Conservation (phyloP, 768 basidiomycete genomes). For the Pleurotus platypus region DNA sequence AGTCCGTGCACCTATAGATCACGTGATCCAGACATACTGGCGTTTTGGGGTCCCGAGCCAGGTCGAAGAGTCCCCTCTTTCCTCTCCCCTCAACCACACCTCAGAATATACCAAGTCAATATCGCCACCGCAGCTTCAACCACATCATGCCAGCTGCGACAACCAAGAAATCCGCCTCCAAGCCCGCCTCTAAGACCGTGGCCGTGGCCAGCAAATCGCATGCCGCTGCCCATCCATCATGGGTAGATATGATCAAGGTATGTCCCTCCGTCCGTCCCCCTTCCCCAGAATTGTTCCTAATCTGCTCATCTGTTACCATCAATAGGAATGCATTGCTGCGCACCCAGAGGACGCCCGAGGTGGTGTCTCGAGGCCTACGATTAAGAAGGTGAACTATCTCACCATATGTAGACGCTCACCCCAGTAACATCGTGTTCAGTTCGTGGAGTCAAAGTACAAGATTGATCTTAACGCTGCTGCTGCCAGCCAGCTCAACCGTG, state of each 20-base stretch:
- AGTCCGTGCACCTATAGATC: constrained; percentile 18
- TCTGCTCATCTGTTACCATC: constrained; percentile 22
- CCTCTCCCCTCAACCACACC: constrained; percentile 18
- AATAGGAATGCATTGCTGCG: constrained; percentile 67
- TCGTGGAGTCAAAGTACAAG: constrained; percentile 81
- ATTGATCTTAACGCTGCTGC: constrained; percentile 72
- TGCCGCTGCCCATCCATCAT: constrained; percentile 53
- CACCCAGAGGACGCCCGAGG: constrained; percentile 66
- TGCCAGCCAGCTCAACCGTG: constrained; percentile 74
- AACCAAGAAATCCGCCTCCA: constrained; percentile 35
- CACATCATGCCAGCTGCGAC: constrained; percentile 19
- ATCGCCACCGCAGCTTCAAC: constrained; percentile 4
- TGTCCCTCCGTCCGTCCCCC: constrained; percentile 15
- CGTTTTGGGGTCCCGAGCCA: constrained; percentile 17
- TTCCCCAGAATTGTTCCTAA: constrained; percentile 23
- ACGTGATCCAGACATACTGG: constrained; percentile 23
- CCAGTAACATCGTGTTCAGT: constrained; percentile 35
- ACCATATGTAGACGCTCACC: constrained; percentile 10
- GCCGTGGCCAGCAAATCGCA: constrained; percentile 28
- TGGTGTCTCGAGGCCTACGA: constrained; percentile 77
- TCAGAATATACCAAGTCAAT: constrained; percentile 11
- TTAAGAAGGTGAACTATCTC: constrained; percentile 63
- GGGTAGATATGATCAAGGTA: constrained; percentile 83
- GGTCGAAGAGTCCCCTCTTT: constrained; percentile 3
- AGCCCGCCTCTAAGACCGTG: constrained; percentile 31